Conservation (phyloP, 2,329 filamentous ascomycete genomes). For the Fusarium nanum region DNA sequence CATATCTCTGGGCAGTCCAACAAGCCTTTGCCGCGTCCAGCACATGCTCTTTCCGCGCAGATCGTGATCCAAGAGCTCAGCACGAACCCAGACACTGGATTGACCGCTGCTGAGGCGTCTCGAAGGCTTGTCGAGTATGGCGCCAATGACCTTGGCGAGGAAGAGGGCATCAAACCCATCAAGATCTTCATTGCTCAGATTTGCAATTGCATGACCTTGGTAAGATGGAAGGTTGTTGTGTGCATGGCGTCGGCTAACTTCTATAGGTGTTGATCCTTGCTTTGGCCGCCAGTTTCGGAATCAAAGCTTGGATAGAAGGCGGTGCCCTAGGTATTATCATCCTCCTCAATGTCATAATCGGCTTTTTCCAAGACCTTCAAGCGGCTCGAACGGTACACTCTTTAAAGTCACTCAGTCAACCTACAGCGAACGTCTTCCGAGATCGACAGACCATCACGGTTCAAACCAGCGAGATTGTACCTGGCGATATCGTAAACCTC, state of each 20-base stretch:
- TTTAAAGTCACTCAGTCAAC: conserved; percentile 53
- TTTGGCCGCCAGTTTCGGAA: conserved; percentile 67
- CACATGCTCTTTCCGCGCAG: conserved; percentile 69
- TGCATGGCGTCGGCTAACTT: neutral
- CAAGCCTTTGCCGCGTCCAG: conserved; percentile 67
- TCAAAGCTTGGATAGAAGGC: conserved; percentile 69
- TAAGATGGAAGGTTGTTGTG: conserved; percentile 43
- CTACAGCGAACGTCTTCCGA: conserved; percentile 36
- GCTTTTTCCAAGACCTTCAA: conserved; percentile 57
- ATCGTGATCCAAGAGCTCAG: conserved; percentile 65
- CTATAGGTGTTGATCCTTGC: conserved; percentile 62
- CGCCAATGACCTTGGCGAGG: conserved; percentile 71
- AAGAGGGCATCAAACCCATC: conserved; percentile 67
- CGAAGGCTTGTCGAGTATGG: conserved; percentile 67
- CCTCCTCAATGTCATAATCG: conserved; percentile 67
- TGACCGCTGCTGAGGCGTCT: conserved; percentile 65
- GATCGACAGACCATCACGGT: conserved; percentile 28
- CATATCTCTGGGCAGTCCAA: conserved; percentile 58
- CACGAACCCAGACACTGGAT: conserved; percentile 67
- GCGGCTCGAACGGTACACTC: conserved; percentile 62
- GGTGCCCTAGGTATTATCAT: conserved; percentile 69
- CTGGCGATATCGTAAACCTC: conserved; percentile 66
- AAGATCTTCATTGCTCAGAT: conserved; percentile 74
- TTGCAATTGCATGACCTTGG: conserved; percentile 76
- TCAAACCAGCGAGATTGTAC: conserved; percentile 42